Evolutionary conservation across 2,329 filamentous ascomycete species (phyloP).

Genomic region (Sporothrix inflata): DNA sequence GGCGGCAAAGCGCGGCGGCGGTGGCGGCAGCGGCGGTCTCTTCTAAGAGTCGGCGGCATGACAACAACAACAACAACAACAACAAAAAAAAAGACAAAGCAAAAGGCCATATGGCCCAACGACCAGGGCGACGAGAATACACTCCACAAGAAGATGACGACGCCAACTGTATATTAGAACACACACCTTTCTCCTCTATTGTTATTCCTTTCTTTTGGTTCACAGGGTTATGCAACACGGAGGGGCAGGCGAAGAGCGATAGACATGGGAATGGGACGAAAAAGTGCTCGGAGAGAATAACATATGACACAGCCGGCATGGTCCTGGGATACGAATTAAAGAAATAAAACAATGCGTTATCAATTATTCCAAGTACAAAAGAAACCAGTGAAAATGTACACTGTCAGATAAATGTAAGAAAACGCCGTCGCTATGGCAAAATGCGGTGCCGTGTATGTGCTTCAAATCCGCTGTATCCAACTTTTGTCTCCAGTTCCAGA

Average conservation of each 20-base stretch:
- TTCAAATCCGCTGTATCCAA: background rate
- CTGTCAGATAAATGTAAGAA: background rate
- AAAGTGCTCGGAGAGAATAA: no score
- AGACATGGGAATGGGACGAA: background rate
- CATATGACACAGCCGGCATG: background rate
- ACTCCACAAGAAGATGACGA: background rate
- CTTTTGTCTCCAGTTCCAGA: background rate
- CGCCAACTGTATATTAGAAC: slow-evolving; percentile 21
- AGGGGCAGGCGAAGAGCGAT: background rate
- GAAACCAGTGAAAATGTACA: background rate
- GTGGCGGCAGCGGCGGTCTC: slow-evolving; percentile 52
- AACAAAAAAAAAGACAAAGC: background rate
- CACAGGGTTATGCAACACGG: background rate
- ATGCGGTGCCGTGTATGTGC: background rate
- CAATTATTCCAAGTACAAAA: background rate
- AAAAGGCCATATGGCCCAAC: background rate
- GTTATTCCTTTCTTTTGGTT: background rate
- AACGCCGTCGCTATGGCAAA: slow-evolving; percentile 22
- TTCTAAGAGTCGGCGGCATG: slow-evolving; percentile 31
- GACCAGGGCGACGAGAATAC: background rate
- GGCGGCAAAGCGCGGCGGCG: slow-evolving; percentile 67
- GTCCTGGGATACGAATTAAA: slow-evolving; percentile 10
- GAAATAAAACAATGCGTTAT: background rate
- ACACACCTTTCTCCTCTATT: slow-evolving; percentile 18
- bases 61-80: background rate